Conservation (phyloP, 768 basidiomycete species). For the Mycena galericulata region DNA sequence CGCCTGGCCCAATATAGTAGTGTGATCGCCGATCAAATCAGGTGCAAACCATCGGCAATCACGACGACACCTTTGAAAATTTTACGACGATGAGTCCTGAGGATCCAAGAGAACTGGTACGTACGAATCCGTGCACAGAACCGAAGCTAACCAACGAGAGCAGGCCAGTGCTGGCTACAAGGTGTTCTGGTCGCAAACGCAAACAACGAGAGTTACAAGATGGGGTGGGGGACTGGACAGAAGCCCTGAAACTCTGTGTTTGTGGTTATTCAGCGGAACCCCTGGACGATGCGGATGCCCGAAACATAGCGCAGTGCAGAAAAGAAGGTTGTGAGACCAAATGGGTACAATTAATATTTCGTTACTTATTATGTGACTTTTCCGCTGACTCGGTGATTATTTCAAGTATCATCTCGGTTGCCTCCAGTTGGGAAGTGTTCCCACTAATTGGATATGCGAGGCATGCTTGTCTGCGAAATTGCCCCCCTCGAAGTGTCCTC, state of each 20-base stretch:
- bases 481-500: background rate
- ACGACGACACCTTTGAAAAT: background rate
- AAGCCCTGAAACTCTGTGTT: background rate
- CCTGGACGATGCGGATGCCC: background rate
- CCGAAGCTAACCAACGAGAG: background rate
- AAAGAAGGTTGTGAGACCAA: background rate
- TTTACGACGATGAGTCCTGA: background rate
- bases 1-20: too few relatives aligned
- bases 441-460: background rate
- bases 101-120: background rate
- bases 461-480: background rate
- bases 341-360: background rate
- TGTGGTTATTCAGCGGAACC: background rate
- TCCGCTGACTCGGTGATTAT: background rate
- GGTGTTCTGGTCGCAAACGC: too few relatives aligned
- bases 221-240: background rate
- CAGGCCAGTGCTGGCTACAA: background rate
- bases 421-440: background rate
- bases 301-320: background rate
- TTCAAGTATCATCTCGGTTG: slow-evolving; percentile 2
- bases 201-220: too few relatives aligned
- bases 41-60: too few relatives aligned
- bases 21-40: too few relatives aligned
- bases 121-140: background rate
- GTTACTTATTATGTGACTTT: background rate